Evolutionary conservation across 495 filamentous ascomycete genomes (phyloP), one percentile per base, ranked within the genome.

Genomic region (Neurospora sp.): DNA sequence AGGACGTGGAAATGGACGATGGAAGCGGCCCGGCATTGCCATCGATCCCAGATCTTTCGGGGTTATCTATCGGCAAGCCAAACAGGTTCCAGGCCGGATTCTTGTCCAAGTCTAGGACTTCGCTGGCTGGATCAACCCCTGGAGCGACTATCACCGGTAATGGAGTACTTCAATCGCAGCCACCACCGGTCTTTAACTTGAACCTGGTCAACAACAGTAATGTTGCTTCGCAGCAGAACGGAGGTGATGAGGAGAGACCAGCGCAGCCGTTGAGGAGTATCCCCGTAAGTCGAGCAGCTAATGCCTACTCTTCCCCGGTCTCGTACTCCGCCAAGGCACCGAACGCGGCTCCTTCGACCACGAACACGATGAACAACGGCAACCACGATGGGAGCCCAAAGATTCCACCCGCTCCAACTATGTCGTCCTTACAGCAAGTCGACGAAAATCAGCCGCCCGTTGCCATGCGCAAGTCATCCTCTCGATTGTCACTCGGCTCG

Each of bases 61-160:
- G 76, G n/a, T 74, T 86, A 1, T 76, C 75, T 35, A 76, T 82
- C 70, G 79, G 86, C 76, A 94, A 92, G 77, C 89, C 87, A 71
- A 94, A 89, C 81, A 88, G 96, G 41, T 97, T 99, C 85, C 92
- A 97, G 78, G 86, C 94, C 40, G 96, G 96, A 37, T 97, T 97
- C 80, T 84, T 98, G 71, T 90, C 92, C 23, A 97, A 97, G 84
- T 71, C 77, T 38, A 76, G 79, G 12, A 62, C 75, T 1, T 78
- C 81, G 1, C 23, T 66, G 27, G 54, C 54, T 9, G 54, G 54
- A 66, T 66, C 54, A 66, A 66, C 54, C 27, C 54, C 54, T 0
- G 54, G 12, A 37, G 27, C 27, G 54, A 35, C 54, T 16, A 9
- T 62, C 75, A 14, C 42, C 71, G 70, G 39, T 9, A 37, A 44